Base-by-base conservation (phyloP, 106 monocot genomes). In the Platanthera zijinensis region DNA sequence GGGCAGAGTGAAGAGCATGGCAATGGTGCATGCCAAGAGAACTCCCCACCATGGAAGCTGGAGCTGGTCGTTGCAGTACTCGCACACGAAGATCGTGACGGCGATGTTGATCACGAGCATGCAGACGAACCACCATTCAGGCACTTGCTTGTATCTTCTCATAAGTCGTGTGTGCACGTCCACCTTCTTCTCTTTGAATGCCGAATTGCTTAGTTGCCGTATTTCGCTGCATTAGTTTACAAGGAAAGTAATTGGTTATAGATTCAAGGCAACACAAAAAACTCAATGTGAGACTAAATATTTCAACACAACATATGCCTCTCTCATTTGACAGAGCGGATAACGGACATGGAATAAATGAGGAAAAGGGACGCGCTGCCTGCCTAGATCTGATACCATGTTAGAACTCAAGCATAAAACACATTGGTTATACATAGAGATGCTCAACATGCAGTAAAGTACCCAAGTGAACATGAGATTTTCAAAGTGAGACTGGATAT, bases 11-110 rank as follows among this genome's bases (percentile, higher is more conserved):
- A 79, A 79, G 79, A 79, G 73, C 25, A 79, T 25, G 59, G 79
- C 79, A 15, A 79, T 28, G 11, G 73, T 57, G 14, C 79, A 79
- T 10, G 79, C 79, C 6, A 95, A 82, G 12, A 95, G 76, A 9
- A 95, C 92, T 15, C 95, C 95, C 95, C 95, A 95, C 92, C 92
- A 92, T 3, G 92, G 95, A 63, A 95, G 81, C 80, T 95, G 95
- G 70, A 95, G 95, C 75, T 92, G 90, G 13, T 92, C 88, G 50
- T 85, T 90, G 75, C 92, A 95, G 82, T 85, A 89, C 77, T 88
- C 87, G 51, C 95, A 95, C 0, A 85, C 92, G 30, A 92, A 88
- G 50, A 89, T 72, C 10, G 92, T 85, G 11, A 95, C 52, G 4
- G 82, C 86, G 6, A 95, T 80, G 81, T 87, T 95, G 54, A 76